phyloP scores from a whole-genome alignment of 371 early-diverging fungal genomes.

The Nematocida homosporus region DNA sequence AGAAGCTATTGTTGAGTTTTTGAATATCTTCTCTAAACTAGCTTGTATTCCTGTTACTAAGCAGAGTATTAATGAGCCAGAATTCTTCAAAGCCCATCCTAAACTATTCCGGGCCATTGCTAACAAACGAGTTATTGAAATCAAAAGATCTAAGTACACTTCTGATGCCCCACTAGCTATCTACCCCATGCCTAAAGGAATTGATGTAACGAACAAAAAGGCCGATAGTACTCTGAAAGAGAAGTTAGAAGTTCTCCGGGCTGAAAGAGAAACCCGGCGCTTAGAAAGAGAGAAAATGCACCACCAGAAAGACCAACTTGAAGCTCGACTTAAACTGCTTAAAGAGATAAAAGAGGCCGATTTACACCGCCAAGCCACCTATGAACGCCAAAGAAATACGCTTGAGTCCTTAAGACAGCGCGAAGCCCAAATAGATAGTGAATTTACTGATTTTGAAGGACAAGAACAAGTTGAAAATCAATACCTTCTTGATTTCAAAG shows the following conservation, averaged over 20 bases:
- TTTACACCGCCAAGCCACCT: background rate
- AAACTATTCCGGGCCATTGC: slow-evolving; percentile 59
- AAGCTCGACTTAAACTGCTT: slow-evolving; percentile 28
- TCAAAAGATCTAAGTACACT: slow-evolving; percentile 65
- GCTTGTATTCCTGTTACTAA: slow-evolving; percentile 65
- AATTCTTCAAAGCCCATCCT: slow-evolving; percentile 58
- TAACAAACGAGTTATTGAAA: slow-evolving; percentile 61
- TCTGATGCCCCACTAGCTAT: slow-evolving; percentile 46
- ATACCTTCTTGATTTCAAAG: slow-evolving; percentile 25
- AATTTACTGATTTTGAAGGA: background rate
- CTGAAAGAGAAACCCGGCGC: slow-evolving; percentile 48
- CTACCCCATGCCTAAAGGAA: slow-evolving; percentile 45
- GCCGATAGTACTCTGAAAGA: slow-evolving; percentile 36
- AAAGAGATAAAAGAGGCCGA: slow-evolving; percentile 12
- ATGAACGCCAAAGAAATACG: slow-evolving; percentile 19
- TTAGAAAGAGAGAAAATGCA: slow-evolving; percentile 35
- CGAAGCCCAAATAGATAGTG: slow-evolving; percentile 15
- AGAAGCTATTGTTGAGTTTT: slow-evolving; percentile 58
- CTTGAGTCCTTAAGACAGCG: slow-evolving; percentile 20
- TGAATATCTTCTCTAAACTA: slow-evolving; percentile 60
- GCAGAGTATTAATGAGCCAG: slow-evolving; percentile 43
- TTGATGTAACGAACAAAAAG: slow-evolving; percentile 41
- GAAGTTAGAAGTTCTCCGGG: slow-evolving; percentile 35
- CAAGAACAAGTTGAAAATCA: slow-evolving; percentile 26
- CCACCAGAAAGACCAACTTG: slow-evolving; percentile 5